Evolutionary conservation across 2,329 filamentous ascomycete species (phyloP).

Genomic region (Phialophora verrucosa): DNA sequence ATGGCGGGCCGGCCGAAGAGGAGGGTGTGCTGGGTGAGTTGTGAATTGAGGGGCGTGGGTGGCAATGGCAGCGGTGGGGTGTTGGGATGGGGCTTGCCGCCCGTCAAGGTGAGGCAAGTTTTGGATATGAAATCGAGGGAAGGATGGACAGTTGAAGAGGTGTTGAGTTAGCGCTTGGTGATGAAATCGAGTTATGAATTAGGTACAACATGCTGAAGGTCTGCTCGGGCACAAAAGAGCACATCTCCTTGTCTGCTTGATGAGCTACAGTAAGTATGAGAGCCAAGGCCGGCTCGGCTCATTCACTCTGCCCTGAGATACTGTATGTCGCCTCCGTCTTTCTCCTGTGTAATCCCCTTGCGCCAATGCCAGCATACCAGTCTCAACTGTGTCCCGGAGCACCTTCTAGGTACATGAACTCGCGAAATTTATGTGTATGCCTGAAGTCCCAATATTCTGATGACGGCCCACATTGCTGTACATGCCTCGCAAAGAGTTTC

Average conservation of each 20-base stretch:
- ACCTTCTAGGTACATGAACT: background rate
- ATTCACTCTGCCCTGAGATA: background rate
- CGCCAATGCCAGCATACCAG: background rate
- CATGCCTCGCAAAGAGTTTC: background rate
- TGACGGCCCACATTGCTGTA: slow-evolving; percentile 1
- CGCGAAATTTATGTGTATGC: background rate
- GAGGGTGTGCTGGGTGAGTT: slow-evolving; percentile 82
- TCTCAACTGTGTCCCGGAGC: background rate
- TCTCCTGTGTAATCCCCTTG: background rate
- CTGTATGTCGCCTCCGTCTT: background rate
- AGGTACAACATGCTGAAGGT: background rate
- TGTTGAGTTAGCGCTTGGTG: slow-evolving; percentile 25
- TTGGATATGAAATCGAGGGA: slow-evolving; percentile 75
- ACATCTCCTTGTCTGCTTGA: background rate
- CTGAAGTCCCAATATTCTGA: background rate
- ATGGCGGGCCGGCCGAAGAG: slow-evolving; percentile 55
- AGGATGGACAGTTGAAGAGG: slow-evolving; percentile 39
- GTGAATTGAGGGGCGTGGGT: slow-evolving; percentile 69
- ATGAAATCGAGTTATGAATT: background rate
- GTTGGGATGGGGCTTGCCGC: slow-evolving; percentile 81
- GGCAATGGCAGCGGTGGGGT: slow-evolving; percentile 56
- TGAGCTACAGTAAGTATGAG: slow-evolving; percentile 1
- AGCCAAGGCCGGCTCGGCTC: background rate
- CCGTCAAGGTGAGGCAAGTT: slow-evolving; percentile 81
- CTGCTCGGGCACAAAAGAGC: background rate